Base-by-base conservation (phyloP, 805 yeast species). In the Komagataella pseudopastoris region DNA sequence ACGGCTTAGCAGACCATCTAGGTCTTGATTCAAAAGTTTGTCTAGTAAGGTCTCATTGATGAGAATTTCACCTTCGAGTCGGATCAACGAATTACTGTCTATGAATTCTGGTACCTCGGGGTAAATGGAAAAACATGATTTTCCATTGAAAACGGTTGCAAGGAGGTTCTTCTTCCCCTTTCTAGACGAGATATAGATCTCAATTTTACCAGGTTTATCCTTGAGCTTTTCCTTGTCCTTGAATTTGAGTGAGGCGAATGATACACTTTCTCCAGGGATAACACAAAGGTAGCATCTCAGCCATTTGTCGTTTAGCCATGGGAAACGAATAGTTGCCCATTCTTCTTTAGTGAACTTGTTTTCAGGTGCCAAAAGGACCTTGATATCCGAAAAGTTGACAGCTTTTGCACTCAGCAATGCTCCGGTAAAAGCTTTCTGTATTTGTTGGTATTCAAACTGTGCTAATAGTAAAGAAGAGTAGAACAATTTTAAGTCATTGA, bases 401-500 rank as follows among this genome's bases (percentile, higher is more conserved):
- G 83, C 88, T 56, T 77, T 80, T 6, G 77, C 64, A 6, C 84
- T 76, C 39, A 82, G 62, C 39, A 81, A 64, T 2, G 81, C 84
- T 6, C 85, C 88, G 0, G 87, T 81, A 59, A 76, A 82, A 18
- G 81, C 74, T 63, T 81, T 84, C 58, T 77, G 80, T 51, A 82
- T 66, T 49, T 76, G 73, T 17, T 71, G 70, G 56, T 68, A 74
- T 62, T 82, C 88, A 59, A 68, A 82, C 55, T 74, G 76, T n/a
- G 83, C 65, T 48, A 82, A 61, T 49, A 73, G 65, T 43, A 81
- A 61, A 3, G 81, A 76, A 1, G 80, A 65, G 17, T 77, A 65
- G 50, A 66, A 62, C 36, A 54, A 54, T 44, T 63, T 61, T 30
- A 64, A 51, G 23, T 65, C 66, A 14, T 58, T 58, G 23, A 58